A percentile compares a stretch with the other conserved stretches of the same genome.
Conservation (phyloP, 2,329 filamentous ascomycete species). For the Botrytis porri region DNA sequence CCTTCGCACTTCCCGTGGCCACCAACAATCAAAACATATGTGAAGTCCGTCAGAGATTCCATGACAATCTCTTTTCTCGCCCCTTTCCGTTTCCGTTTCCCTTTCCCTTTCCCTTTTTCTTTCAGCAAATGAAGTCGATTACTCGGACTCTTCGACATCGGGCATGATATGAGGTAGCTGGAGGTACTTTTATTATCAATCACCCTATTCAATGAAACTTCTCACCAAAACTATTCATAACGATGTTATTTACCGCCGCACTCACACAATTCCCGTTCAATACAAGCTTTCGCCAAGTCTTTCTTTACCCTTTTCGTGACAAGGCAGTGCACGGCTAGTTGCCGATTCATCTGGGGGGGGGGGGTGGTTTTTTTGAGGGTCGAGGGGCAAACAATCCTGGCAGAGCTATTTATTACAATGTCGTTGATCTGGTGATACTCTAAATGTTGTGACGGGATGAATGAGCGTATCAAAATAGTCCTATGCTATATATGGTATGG, state of each 20-base stretch:
- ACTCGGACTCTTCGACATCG: background rate
- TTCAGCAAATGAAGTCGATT: background rate
- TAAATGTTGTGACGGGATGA: background rate
- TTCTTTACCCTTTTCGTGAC: background rate
- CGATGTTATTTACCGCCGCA: background rate
- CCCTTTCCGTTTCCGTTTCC: background rate
- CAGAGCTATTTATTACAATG: background rate
- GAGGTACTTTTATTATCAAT: background rate
- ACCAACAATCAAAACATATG: background rate
- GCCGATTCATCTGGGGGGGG: background rate
- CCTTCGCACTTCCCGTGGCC: background rate
- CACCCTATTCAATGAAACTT: background rate
- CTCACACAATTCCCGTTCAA: background rate
- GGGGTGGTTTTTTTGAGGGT: background rate
- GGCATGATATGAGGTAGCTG: background rate
- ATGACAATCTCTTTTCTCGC: background rate
- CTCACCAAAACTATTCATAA: background rate
- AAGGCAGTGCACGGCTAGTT: background rate
- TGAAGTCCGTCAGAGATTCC: background rate
- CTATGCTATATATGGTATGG: background rate
- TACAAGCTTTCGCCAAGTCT: slow-evolving; percentile 8
- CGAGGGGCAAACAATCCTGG: background rate
- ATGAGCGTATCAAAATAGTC: background rate
- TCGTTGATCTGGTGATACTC: background rate
- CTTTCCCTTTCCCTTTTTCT: background rate